Evolutionary conservation across 1,284 basidiomycete species (phyloP), one percentile per base, ranked within the genome.

Genomic region (Ceratobasidium sp.): DNA sequence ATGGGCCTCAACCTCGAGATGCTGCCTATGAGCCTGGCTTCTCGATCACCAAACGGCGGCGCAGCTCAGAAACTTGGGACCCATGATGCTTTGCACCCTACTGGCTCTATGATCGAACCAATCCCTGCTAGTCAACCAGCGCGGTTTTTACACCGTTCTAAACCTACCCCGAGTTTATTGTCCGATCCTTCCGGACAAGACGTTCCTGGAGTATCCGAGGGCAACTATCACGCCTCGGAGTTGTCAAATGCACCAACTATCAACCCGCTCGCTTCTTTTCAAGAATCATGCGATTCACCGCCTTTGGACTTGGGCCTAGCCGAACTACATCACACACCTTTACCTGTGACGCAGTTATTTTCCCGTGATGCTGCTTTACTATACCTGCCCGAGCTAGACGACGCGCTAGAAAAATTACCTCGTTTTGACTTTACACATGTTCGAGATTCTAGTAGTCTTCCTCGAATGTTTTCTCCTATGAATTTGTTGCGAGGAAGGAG

Each of bases 371-470:
- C 89, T 4, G 82, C 85, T 8, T 85, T 88, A 2, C 78, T 91
- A 23, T 83, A 83, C 74, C 83, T 91, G 13, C 89, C 89, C 2
- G 81, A 84, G 63, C 83, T 91, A 47, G 89, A 91, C 79, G 77
- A 83, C 13, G 85, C 87, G 77, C 81, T 91, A 13, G 82, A 86
- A 2, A 80, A 81, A 16, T 75, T 90, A 18, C 82, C 83, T 6
- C 78, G 82, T 13, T 85, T 88, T 0, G 71, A 77, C 7, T 83
- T 85, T 73, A 77, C 81, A 13, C 59, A 73, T 64, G 66, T 35
- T 64, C 79, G 57, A 82, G 85, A 73, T 35, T 76, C 35, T 5
- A 62, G 21, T 35, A 38, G 50, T 21, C 21, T 8, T 13, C 71
- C 18, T 1, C 32, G 35, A 14, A 46, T 38, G 85, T 91, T 91